Conservation (phyloP, 164 flowering plant genomes). For the Sedum album region DNA sequence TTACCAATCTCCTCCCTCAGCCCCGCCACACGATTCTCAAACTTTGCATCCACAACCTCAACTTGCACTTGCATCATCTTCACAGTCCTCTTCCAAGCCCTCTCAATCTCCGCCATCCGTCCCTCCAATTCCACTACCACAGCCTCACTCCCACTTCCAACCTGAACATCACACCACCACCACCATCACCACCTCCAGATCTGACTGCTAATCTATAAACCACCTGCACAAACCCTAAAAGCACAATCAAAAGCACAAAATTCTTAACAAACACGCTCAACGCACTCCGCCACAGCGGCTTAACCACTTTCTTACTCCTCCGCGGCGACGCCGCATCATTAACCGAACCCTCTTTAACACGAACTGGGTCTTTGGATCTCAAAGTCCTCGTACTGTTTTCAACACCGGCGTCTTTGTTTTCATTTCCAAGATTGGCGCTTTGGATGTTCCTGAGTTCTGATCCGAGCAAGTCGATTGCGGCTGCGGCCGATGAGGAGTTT, state of each 20-base stretch:
- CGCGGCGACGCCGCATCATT: constrained; percentile 32
- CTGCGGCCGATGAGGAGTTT: constrained; percentile 23
- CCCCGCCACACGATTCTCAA: constrained; percentile 24
- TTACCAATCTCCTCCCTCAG: constrained; percentile 22
- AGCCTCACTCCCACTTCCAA: constrained; percentile 11
- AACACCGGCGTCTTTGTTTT: constrained; percentile 12
- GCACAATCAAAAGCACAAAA: constrained; percentile 33
- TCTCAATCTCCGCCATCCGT: constrained; percentile 48
- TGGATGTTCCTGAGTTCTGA: neutral
- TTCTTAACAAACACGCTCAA: constrained; percentile 51
- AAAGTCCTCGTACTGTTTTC: constrained; percentile 23
- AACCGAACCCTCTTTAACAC: constrained; percentile 18
- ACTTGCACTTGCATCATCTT: constrained; percentile 70
- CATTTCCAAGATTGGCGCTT: neutral
- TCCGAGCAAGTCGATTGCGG: constrained; percentile 15
- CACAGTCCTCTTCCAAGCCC: constrained; percentile 39
- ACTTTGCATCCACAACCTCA: constrained; percentile 40
- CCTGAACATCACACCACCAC: neutral
- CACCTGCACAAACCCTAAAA: constrained; percentile 44
- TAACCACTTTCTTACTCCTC: constrained; percentile 31
- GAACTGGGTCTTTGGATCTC: constrained; percentile 30
- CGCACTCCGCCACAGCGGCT: constrained; percentile 48
- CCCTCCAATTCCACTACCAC: constrained; percentile 48
- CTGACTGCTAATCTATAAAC: constrained; percentile 24
- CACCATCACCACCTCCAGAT: constrained; percentile 10